Evolutionary conservation across 1,284 basidiomycete species (phyloP).

Genomic region (Golubevia sp.): DNA sequence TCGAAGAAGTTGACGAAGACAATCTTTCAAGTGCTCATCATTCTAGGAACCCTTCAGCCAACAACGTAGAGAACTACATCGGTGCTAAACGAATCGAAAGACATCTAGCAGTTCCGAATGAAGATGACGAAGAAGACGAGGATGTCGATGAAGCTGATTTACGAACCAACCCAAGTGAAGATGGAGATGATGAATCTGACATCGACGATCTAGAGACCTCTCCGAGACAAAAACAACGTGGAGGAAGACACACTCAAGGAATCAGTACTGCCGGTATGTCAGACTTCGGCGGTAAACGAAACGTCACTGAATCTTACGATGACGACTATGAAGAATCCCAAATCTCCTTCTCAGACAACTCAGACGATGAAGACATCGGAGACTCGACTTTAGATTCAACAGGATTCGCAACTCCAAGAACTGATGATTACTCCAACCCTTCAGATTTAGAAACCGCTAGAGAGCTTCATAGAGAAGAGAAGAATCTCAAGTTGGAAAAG

Average conservation of each 20-base stretch:
- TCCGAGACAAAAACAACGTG: slow-evolving; percentile 6
- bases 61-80: slow-evolving; percentile 23
- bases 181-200: slow-evolving; percentile 34
- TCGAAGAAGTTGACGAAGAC: slow-evolving; percentile 7
- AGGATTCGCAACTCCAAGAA: too few species aligned
- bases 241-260: neutral
- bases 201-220: slow-evolving; percentile 20
- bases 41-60: slow-evolving; percentile 17
- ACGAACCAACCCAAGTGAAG: slow-evolving; percentile 46
- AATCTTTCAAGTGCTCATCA: slow-evolving; percentile 2
- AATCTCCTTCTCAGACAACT: too few species aligned
- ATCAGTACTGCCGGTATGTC: neutral
- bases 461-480: slow-evolving; percentile 21
- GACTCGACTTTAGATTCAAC: too few species aligned
- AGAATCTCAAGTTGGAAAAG: slow-evolving; percentile 22
- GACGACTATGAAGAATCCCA: slow-evolving; percentile 13
- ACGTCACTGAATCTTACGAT: neutral
- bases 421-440: slow-evolving; percentile 37
- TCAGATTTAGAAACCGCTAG: slow-evolving; percentile 46
- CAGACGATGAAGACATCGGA: too few species aligned
- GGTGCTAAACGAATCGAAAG: neutral
- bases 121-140: slow-evolving; percentile 7
- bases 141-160: slow-evolving; percentile 24
- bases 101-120: neutral
- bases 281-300: slow-evolving; percentile 7